Percentiles rank a stretch among this genome's conserved stretches.
Evolutionary conservation across 2,329 filamentous ascomycete species (phyloP).

Genomic region (Alternaria novae-zelandiae): DNA sequence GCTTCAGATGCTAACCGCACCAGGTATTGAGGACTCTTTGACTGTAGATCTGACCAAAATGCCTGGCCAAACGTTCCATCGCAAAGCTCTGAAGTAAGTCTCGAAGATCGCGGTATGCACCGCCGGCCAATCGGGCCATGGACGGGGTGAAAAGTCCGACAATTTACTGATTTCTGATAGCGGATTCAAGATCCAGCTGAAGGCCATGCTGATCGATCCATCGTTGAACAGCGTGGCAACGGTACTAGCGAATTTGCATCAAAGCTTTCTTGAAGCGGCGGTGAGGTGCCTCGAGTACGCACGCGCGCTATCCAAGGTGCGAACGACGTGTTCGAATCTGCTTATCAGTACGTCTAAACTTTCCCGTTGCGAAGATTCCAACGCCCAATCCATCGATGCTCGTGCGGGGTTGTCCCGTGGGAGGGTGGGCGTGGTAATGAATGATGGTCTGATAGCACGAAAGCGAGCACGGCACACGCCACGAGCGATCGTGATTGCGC

Average conservation of each 20-base stretch:
- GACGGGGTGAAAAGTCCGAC: conserved; percentile 1
- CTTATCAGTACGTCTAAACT: conserved; percentile 60
- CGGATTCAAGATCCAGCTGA: conserved; percentile 83
- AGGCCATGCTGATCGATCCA: conserved; percentile 83
- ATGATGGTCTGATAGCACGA: conserved; percentile 19
- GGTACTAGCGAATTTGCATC: conserved; percentile 75
- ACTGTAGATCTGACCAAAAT: conserved; percentile 77
- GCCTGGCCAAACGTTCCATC: conserved; percentile 79
- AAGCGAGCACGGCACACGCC: conserved; percentile 17
- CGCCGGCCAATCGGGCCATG: conserved; percentile 9
- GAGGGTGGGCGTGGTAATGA: conserved; percentile 6
- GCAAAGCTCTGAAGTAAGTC: conserved; percentile 74
- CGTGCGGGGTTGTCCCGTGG: conserved; percentile 17
- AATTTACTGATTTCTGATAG: conserved; percentile 38
- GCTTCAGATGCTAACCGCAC: conserved; percentile 14
- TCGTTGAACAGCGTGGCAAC: conserved; percentile 73
- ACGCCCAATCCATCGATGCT: conserved; percentile 15
- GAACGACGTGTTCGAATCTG: conserved; percentile 65
- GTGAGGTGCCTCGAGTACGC: conserved; percentile 72
- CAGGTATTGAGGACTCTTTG: conserved; percentile 70
- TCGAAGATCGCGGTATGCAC: background rate
- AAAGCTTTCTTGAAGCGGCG: conserved; percentile 78
- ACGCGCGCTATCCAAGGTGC: conserved; percentile 62
- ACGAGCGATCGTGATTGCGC: conserved; percentile 20
- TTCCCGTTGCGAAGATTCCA: conserved; percentile 3